Base-by-base conservation (phyloP, 495 filamentous ascomycete species). In the Penicillium paradoxum region DNA sequence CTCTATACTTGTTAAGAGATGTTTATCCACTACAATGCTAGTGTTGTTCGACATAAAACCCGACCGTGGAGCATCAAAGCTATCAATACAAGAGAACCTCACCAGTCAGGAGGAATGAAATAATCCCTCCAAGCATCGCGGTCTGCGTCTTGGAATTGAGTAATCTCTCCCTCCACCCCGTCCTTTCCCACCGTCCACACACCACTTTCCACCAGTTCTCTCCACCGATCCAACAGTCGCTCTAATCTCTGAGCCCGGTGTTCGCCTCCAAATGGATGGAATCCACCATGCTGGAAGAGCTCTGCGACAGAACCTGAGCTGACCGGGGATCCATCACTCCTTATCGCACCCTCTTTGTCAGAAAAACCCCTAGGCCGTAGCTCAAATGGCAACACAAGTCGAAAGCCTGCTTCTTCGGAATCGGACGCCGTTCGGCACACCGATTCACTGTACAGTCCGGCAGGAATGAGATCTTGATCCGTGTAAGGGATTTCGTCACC, bases 261-360 rank as follows among this genome's bases (percentile, higher is more conserved):
- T 15, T 72, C 66, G 0, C 69, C 68, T 6, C 68, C 65, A 44
- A 73, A 72, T 21, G 65, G 66, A 36, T 68, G 63, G 40, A 54
- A 72, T n/a, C 1, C 3, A 7, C 70, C 69, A 60, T 69, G 66
- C 45, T 75, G 71, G 46, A 73, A 74, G 19, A 75, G 56, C 27
- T 66, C 56, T 1, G 62, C 54, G 38, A 62, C 51, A 10, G 58
- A 62, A 0, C 50, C 54, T 2, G 33, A 25, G 3, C 24, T 32
- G 2, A 73, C 58, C 42, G 47, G 21, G n/a, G 42, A 52, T 18
- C 66, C 69, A 54, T 72, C 67, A 57, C 69, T 75, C 46, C 51
- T 55, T 41, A 60, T 60, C 27, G 65, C 65, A 15, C 58, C 57
- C 6, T 57, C 44, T 13, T 56, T 17, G 6, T 44, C 30, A 6